Conservation (phyloP, 108 stramenopile genomes). For the Cyclotella sp. region DNA sequence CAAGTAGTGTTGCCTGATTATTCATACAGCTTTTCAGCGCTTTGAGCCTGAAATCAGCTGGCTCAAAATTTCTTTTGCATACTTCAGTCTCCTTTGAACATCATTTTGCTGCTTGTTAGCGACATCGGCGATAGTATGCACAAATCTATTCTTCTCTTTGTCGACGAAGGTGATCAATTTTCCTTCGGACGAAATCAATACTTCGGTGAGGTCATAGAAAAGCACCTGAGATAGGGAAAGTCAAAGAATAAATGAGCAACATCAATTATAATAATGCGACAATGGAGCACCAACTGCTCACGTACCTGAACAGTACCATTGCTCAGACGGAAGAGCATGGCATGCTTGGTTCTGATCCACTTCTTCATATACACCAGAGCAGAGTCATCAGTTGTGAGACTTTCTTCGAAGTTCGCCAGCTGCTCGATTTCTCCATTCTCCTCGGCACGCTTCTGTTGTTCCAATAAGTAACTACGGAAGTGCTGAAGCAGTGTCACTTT, state of each 20-base stretch:
- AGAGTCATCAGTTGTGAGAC: neutral
- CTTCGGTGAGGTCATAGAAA: conserved; percentile 94
- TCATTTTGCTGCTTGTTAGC: conserved; percentile 72
- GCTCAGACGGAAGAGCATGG: conserved; percentile 96
- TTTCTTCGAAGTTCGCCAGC: conserved; percentile 24
- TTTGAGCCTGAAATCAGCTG: conserved; percentile 74
- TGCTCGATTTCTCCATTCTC: conserved; percentile 44
- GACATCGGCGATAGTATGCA: conserved; percentile 75
- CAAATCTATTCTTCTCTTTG: conserved; percentile 77
- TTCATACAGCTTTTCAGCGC: conserved; percentile 28
- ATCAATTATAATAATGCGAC: neutral
- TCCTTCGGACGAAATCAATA: conserved; percentile 89
- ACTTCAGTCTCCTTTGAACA: conserved; percentile 90
- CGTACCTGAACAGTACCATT: conserved; percentile 94
- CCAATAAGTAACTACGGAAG: conserved; percentile 95
- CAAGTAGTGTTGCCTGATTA: neutral
- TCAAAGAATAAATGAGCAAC: neutral
- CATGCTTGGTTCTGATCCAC: conserved; percentile 97
- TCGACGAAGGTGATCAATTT: conserved; percentile 88
- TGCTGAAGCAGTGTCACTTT: conserved; percentile 96
- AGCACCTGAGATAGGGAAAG: conserved; percentile 27
- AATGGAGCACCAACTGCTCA: neutral
- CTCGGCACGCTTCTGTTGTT: conserved; percentile 82
- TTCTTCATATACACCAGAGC: conserved; percentile 92
- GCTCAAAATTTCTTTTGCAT: conserved; percentile 91